Base-by-base conservation (phyloP, 305 asterid genomes). In the Rubia tinctorum region DNA sequence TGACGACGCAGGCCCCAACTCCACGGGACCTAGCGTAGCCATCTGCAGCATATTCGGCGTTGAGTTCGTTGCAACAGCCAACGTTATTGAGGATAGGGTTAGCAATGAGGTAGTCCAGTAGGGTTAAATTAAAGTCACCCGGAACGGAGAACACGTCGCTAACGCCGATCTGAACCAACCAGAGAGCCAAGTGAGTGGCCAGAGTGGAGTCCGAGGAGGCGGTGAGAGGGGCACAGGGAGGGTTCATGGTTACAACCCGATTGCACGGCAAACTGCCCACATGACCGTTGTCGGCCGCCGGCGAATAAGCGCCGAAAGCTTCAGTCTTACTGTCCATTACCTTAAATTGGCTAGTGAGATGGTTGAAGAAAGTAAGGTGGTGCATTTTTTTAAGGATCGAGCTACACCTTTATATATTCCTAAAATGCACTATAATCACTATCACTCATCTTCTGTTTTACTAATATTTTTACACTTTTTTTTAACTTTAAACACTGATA, bases 261-360 rank as follows among this genome's bases (percentile, higher is more conserved):
- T 75, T 83, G 0, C 85, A 53, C 0, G 92, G 97, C 68, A 83
- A 74, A 74, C 77, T 25, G 3, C 86, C 86, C 45, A 86, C 77
- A 66, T 40, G 44, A 7, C 44, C 44, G 7, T 75, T 86, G 70
- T 34, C 73, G 74, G 85, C 80, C 64, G 73, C 76, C 34, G 90
- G 73, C 61, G 44, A 79, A 64, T 77, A 69, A 40, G 85, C 64
- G 73, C 84, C 92, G 62, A 84, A 25, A 34, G 86, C 74, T 34
- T 92, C 93, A n/a, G 89, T 76, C 47, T 80, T 82, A 1, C 84
- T 80, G 27, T 91, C 90, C 96, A 89, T 87, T 7, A 20, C 14
- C 13, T n/a, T 17, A 22, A n/a, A 56, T n/a, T n/a, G 6, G 62
- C 4, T 13, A 61, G 34, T 7, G 39, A 3, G 34, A 76, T 34